These are phyloP conservation scores for Phytomonas sp. DNA, from an alignment of 208 protist species.

Conservation along the genomic window DNA sequence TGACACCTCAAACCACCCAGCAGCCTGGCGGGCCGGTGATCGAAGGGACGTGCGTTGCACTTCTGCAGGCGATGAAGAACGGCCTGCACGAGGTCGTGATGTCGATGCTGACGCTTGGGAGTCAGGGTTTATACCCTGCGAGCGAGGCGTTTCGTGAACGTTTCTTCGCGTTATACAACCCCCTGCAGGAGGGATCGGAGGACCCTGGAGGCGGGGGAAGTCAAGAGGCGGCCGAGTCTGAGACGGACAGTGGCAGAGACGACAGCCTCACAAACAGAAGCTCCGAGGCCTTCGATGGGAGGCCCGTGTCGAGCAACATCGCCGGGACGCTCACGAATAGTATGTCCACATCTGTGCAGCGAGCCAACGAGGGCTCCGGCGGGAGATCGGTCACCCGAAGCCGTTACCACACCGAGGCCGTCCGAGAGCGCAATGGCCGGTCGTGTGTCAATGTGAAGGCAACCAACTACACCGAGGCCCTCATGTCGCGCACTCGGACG, in stretches of 20 bases:
- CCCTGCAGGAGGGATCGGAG: background rate
- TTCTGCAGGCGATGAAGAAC: conserved; percentile 41
- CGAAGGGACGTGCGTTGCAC: conserved; percentile 54
- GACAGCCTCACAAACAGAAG: background rate
- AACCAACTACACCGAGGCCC: background rate
- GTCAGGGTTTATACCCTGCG: conserved; percentile 18
- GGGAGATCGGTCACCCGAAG: background rate
- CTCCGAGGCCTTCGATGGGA: background rate
- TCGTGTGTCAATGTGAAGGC: background rate
- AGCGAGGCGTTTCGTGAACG: conserved; percentile 18
- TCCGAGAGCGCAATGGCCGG: background rate
- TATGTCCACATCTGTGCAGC: too few species aligned
- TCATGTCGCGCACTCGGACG: background rate
- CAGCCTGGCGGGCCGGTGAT: conserved; percentile 46
- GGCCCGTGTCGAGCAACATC: background rate
- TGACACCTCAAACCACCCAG: background rate
- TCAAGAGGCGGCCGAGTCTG: background rate
- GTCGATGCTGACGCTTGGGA: conserved; percentile 35
- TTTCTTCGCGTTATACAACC: background rate
- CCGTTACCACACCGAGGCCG: background rate
- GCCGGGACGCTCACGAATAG: too few species aligned
- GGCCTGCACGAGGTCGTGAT: conserved; percentile 49
- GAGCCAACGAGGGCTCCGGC: too few species aligned
- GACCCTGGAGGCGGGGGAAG: background rate
- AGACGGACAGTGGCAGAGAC: background rate